Evolutionary conservation across 352 stramenopile species (phyloP).

Genomic region (Pythium monospermum): DNA sequence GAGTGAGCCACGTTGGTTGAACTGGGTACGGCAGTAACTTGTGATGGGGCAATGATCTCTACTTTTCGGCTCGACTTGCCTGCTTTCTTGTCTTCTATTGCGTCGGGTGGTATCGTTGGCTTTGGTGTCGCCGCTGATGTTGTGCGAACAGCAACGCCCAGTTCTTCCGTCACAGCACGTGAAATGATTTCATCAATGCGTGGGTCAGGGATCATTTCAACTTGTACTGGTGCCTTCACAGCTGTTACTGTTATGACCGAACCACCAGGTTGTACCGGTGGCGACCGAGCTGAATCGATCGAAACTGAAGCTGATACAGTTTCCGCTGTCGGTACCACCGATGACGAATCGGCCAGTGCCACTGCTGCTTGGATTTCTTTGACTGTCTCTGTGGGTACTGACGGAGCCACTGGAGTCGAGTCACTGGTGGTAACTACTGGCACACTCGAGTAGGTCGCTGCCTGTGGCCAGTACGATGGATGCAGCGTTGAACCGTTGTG

Average conservation of each 20-base stretch:
- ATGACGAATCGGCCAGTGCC: too few relatives aligned
- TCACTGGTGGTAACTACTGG: background rate
- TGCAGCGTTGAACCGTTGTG: slow-evolving; percentile 1
- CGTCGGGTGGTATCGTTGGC: slow-evolving; percentile 10
- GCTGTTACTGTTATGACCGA: background rate
- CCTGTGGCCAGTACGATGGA: slow-evolving; percentile 7
- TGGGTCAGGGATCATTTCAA: background rate
- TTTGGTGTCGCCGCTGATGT: too few relatives aligned
- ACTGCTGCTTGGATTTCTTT: too few relatives aligned
- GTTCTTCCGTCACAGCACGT: slow-evolving; percentile 15
- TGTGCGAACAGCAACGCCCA: background rate
- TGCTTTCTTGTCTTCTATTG: background rate
- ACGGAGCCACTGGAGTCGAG: too few relatives aligned
- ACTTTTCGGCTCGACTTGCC: background rate
- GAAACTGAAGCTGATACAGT: too few relatives aligned
- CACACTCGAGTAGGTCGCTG: background rate
- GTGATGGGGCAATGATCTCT: slow-evolving; percentile 7
- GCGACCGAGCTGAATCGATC: too few relatives aligned
- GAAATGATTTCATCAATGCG: slow-evolving; percentile 25
- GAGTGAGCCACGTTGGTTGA: too few relatives aligned
- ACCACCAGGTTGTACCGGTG: too few relatives aligned
- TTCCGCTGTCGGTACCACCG: too few relatives aligned
- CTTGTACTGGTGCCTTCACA: background rate
- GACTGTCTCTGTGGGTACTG: too few relatives aligned
- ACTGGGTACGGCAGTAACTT: too few relatives aligned